Evolutionary conservation across 257 asterid genomes (phyloP).

Genomic region (Dorcoceras hygrometricum): DNA sequence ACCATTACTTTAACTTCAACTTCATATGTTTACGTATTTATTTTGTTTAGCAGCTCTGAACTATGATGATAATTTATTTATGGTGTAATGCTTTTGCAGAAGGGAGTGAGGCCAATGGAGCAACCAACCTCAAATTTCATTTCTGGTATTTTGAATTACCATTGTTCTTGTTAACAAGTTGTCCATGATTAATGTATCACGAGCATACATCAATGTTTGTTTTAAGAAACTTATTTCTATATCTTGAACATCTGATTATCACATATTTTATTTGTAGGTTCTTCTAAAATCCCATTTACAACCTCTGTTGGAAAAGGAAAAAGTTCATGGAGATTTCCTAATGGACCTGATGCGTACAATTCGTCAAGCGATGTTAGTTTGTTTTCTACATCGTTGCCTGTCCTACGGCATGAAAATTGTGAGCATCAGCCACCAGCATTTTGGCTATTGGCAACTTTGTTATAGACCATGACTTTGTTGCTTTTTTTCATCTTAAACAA

Average conservation of each 20-base stretch:
- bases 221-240: constrained; percentile 6
- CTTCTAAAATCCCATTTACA: constrained; percentile 27
- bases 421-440: constrained; percentile 27
- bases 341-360: constrained; percentile 38
- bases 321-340: constrained; percentile 57
- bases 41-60: constrained; percentile 16
- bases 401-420: constrained; percentile 60
- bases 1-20: not conserved
- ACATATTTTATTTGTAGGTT: constrained; percentile 31
- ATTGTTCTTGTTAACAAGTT: constrained; percentile 6
- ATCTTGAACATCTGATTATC: constrained; percentile 3
- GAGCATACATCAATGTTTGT: not conserved
- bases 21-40: not conserved
- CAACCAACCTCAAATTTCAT: constrained; percentile 28
- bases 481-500: constrained; percentile 8
- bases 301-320: constrained; percentile 37
- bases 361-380: constrained; percentile 70
- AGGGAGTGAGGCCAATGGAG: constrained; percentile 41
- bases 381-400: constrained; percentile 84
- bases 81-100: constrained; percentile 27
- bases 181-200: constrained; percentile 10
- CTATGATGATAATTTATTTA: constrained; percentile 7
- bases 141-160: constrained; percentile 32
- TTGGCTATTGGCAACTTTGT: constrained; percentile 2
- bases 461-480: constrained; percentile 6